Evolutionary conservation across 1,139 yeast genomes (phyloP).

Genomic region (Kazachstania sp.): DNA sequence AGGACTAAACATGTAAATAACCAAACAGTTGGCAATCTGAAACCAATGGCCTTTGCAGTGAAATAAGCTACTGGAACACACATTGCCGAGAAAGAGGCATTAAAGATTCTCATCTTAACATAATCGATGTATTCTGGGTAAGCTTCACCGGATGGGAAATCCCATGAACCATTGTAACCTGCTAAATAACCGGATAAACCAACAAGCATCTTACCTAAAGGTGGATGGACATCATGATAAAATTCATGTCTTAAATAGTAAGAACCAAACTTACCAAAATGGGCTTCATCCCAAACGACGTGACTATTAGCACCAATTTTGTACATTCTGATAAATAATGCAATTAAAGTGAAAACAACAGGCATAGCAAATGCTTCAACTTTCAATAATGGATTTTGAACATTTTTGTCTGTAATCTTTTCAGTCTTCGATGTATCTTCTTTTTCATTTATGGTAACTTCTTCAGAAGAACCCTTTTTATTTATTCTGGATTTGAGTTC

Average conservation of each 20-base stretch:
- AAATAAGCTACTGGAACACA: constrained; percentile 92
- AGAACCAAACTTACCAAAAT: constrained; percentile 93
- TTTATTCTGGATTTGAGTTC: constrained; percentile 11
- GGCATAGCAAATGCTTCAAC: constrained; percentile 48
- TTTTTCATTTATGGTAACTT: neutral
- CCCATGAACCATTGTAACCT: constrained; percentile 93
- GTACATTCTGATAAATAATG: constrained; percentile 68
- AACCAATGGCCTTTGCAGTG: constrained; percentile 80
- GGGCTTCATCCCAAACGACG: constrained; percentile 97
- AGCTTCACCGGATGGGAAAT: constrained; percentile 77
- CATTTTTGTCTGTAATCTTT: neutral
- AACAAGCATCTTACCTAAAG: constrained; percentile 93
- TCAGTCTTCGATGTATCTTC: constrained; percentile 4
- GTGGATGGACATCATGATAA: constrained; percentile 98
- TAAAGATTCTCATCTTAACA: constrained; percentile 88
- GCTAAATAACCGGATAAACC: constrained; percentile 93
- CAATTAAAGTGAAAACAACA: constrained; percentile 50
- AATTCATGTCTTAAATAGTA: constrained; percentile 88
- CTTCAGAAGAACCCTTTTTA: neutral
- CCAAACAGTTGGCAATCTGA: constrained; percentile 78
- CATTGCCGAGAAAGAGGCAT: constrained; percentile 79
- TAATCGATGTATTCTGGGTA: constrained; percentile 85
- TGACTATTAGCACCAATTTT: constrained; percentile 57
- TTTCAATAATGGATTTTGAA: constrained; percentile 12
- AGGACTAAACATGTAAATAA: constrained; percentile 79